Base-by-base conservation (phyloP, 176 grass and related monocot genomes). In the Zizania latifolia region DNA sequence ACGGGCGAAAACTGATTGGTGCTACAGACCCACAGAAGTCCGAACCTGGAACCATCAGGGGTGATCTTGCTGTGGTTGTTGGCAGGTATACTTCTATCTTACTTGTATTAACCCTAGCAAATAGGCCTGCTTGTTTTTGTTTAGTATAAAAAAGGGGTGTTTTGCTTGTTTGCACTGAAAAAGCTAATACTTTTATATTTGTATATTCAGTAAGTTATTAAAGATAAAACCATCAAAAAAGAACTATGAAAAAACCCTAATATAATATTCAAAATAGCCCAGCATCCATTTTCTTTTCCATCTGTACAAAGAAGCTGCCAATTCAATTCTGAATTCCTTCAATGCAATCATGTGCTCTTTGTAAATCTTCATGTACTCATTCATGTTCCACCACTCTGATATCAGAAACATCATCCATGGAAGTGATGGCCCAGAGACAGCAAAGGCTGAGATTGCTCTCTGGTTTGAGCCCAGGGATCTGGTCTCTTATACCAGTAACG, bases 41-140 rank as follows among this genome's bases (percentile, higher is more conserved):
- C 36, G 95, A 98, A 26, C 95, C 95, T 63, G 95, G 95, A 53
- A 98, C 95, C 71, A 98, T 92, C 82, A 94, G 94, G 51, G 89
- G 94, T 15, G 91, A 98, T 78, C 88, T 98, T 62, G 89, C 94
- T 34, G 86, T 90, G 78, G 89, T 86, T 75, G 94, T 98, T 77
- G 91, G 82, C 84, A 94, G 89, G 91, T 98, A 88, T 40, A 6
- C 6, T 55, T 61, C 69, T n/a, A 59, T 74, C 70, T 32, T 43
- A 3, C 26, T 13, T 26, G 11, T 35, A 27, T 28, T 27, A 24
- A 13, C 5, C 65, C 50, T 41, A 59, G 6, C n/a, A 23, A 50
- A n/a, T n/a, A n/a, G n/a, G n/a, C n/a, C n/a, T n/a, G n/a, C n/a
- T n/a, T n/a, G n/a, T n/a, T n/a, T n/a, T n/a, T n/a, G n/a, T n/a